Base-by-base conservation (phyloP, 495 filamentous ascomycete species). In the Terfezia boudieri region DNA sequence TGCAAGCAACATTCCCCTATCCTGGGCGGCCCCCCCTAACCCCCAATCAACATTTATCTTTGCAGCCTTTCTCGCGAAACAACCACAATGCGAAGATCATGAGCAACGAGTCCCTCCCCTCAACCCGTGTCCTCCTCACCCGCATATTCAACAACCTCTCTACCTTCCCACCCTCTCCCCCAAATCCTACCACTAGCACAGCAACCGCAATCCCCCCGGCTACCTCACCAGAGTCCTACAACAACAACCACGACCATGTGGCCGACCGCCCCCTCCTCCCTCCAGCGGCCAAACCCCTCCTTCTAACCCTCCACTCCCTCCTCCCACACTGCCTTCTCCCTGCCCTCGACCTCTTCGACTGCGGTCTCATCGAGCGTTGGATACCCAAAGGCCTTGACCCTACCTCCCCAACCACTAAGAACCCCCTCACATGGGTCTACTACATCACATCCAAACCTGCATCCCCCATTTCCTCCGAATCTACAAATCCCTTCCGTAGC, bases 271-370 rank as follows among this genome's bases (percentile, higher is more conserved):
- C 70, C 17, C 50, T 22, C 17, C 54, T 46, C 41, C 41, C 4
- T 14, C 14, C 12, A 14, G 12, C 41, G 14, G 6, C 41, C 12
- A 46, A 46, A 46, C 17, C n/a, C 35, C 49, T 74, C 16, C 60
- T 78, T 54, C 58, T 76, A 35, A 74, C 73, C 11, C 67, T 78
- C 14, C 75, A 78, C 63, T 74, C 69, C 50, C 64, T 78, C 4
- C 71, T 76, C 48, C 74, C 75, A 1, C 71, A 71, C 54, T 71
- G 72, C 23, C 61, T 79, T 17, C 74, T 80, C 2, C 73, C 78
- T 5, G 80, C 81, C 4, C 70, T 84, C 1, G 79, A 83, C 55
- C 72, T 84, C 20, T 67, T 84, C 17, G 41, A 46, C 41, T 8
- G 41, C 14, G 41, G 41, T 4, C 41, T 46, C 41, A 8, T 46